Base-by-base conservation (phyloP, 129 eudicot species). In the Flaveria bidentis region DNA sequence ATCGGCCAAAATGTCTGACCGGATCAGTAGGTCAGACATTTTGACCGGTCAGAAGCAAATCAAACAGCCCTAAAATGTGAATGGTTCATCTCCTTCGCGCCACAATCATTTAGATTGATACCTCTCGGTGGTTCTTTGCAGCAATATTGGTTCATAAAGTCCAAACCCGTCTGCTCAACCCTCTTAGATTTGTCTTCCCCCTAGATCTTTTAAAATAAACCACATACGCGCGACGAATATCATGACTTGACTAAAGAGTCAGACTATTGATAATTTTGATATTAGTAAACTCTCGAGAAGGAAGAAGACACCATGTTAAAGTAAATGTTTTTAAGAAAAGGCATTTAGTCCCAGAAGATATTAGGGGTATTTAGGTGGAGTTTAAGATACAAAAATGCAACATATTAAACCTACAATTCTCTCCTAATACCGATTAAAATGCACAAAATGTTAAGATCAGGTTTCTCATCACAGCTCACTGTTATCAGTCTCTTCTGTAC, bases 381-480 rank as follows among this genome's bases (percentile, higher is more conserved):
- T 77, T 77, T 17, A 63, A 80, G 39, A 49, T 80, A 74, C 80
- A 80, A 80, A 74, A 80, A 1, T 52, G 74, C 74, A 80, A 47
- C 66, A 66, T 55, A 73, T 66, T 45, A 73, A 64, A 80, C 10
- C 71, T 74, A 71, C 39, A 79, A 79, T 63, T 55, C 63, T 52
- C 82, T 76, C 42, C 44, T 30, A 67, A 18, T 49, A 79, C 55
- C 1, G 50, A 39, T 13, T 64, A 80, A 72, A 83, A 33, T 65
- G 17, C 79, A 69, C 30, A 26, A 74, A 60, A 39, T 45, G 12
- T 46, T 30, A 52, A 66, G 51, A 33, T 26, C 28, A 62, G 63
- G 67, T 55, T 67, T 81, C 77, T 17, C 52, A 78, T 84, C 79
- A 93, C 62, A 93, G 83, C 74, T 93, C 96, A 49, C 80, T 79